Conservation (phyloP, 2,329 filamentous ascomycete genomes). For the Graphilbum ipis-grandicollis region DNA sequence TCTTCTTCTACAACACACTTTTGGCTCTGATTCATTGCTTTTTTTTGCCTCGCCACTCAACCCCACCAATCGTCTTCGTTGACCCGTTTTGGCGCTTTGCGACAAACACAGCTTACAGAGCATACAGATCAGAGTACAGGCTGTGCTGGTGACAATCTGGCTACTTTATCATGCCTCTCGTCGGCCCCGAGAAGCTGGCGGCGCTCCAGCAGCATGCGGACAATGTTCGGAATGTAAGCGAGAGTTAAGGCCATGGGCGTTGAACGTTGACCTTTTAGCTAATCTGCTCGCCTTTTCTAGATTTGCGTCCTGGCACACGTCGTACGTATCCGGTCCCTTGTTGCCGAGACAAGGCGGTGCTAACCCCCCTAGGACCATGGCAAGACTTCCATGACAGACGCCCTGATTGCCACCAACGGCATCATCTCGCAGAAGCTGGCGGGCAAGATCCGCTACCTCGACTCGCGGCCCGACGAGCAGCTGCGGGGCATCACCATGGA, state of each 20-base stretch:
- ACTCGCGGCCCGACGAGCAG: conserved; percentile 92
- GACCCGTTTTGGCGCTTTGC: too few relatives aligned
- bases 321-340: conserved; percentile 9
- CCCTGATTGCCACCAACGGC: conserved; percentile 92
- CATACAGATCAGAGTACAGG: too few relatives aligned
- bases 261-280: too few relatives aligned
- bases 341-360: too few relatives aligned
- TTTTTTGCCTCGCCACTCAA: too few relatives aligned
- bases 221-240: conserved; percentile 75
- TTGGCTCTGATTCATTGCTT: too few relatives aligned
- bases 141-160: too few relatives aligned
- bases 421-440: conserved; percentile 97
- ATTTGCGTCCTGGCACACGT: conserved; percentile 95
- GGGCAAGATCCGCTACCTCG: conserved; percentile 93
- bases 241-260: too few relatives aligned
- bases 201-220: conserved; percentile 74
- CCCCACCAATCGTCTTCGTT: too few relatives aligned
- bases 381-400: conserved; percentile 93
- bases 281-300: conserved; percentile 16
- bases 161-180: conserved; percentile 59
- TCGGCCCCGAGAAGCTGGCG: conserved; percentile 78
- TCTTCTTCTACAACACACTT: too few relatives aligned
- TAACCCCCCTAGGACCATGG: conserved; percentile 64
- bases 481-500: conserved; percentile 98
- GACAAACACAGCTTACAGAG: too few relatives aligned